These are phyloP conservation scores for Penicillium sp. DNA, from an alignment of 2,329 filamentous ascomycete species.

Conservation along the genomic window DNA sequence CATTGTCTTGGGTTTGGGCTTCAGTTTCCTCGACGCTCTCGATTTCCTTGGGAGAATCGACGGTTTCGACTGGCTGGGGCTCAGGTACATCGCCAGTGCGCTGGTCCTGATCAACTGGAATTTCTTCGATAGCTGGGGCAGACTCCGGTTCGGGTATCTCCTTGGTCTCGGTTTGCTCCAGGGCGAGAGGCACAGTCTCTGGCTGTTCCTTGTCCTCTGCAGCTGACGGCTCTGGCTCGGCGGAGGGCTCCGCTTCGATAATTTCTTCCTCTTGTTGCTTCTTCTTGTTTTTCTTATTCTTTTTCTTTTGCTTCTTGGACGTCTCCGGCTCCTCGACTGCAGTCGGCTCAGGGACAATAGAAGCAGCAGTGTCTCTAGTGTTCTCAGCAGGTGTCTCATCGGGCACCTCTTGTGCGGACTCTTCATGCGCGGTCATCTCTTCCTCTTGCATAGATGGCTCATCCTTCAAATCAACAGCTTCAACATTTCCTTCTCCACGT, in stretches of 20 bases:
- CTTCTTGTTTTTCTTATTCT: slow-evolving; percentile 23
- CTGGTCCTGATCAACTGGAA: background rate
- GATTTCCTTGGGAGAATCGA: background rate
- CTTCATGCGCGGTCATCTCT: background rate
- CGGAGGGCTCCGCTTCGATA: slow-evolving; percentile 4
- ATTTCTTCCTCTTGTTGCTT: slow-evolving; percentile 11
- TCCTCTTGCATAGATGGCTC: slow-evolving; percentile 1
- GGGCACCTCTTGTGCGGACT: slow-evolving; percentile 3
- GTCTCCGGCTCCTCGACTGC: slow-evolving; percentile 10
- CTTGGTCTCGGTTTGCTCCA: slow-evolving; percentile 6
- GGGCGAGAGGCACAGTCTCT: slow-evolving; percentile 4
- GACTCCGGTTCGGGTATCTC: slow-evolving; percentile 3
- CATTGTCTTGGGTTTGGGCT: background rate
- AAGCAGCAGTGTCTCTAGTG: background rate
- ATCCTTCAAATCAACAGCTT: background rate
- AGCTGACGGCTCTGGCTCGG: background rate
- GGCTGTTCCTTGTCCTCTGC: slow-evolving; percentile 19
- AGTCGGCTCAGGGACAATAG: background rate
- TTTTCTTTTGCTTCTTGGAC: slow-evolving; percentile 23
- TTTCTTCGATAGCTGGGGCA: slow-evolving; percentile 3
- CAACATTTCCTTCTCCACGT: background rate
- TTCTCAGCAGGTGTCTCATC: slow-evolving; percentile 2
- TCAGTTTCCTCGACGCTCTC: slow-evolving; percentile 2
- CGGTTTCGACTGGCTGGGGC: background rate
- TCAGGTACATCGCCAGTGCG: background rate